Percentiles rank a stretch among this genome's conserved stretches.
Evolutionary conservation across 176 grass and related monocot species (phyloP).

Genomic region (Paspalum vaginatum): DNA sequence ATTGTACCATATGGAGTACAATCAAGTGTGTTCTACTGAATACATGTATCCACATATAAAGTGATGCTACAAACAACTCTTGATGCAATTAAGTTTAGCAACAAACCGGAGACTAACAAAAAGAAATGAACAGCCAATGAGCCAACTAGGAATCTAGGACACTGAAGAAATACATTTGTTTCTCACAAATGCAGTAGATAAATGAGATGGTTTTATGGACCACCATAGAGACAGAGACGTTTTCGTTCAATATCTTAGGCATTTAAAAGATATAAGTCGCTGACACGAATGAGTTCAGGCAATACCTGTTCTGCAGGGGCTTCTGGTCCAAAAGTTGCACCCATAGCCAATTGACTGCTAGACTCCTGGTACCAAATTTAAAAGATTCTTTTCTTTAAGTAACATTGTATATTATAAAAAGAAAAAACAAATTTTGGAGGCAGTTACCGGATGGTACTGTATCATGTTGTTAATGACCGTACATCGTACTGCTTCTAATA

Average conservation of each 20-base stretch:
- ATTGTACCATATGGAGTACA: slow-evolving; percentile 12
- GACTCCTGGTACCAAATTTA: slow-evolving; percentile 68
- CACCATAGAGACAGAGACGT: not conserved
- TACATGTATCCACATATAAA: slow-evolving; percentile 22
- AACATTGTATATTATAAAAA: slow-evolving; percentile 13
- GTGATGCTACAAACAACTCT: not conserved
- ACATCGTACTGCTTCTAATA: slow-evolving; percentile 90
- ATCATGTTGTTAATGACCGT: slow-evolving; percentile 98
- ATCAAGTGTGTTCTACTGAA: slow-evolving; percentile 2
- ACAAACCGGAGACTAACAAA: not conserved
- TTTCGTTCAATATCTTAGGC: slow-evolving; percentile 26
- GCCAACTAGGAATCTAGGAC: not conserved
- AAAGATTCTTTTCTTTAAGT: not conserved
- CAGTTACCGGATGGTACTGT: slow-evolving; percentile 89
- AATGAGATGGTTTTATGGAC: slow-evolving; percentile 9
- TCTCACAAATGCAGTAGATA: slow-evolving; percentile 2
- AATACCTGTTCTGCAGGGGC: slow-evolving; percentile 66
- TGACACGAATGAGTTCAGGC: slow-evolving; percentile 21
- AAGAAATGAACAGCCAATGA: slow-evolving; percentile 13
- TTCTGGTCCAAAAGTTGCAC: slow-evolving; percentile 90
- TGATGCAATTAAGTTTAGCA: not conserved
- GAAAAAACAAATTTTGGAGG: slow-evolving; percentile 14
- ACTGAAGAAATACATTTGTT: slow-evolving; percentile 11
- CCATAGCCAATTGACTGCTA: slow-evolving; percentile 95
- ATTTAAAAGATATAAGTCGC: slow-evolving; percentile 8